Base-by-base conservation (phyloP, 169 alveolate genomes). In the Eimeria maxima region DNA sequence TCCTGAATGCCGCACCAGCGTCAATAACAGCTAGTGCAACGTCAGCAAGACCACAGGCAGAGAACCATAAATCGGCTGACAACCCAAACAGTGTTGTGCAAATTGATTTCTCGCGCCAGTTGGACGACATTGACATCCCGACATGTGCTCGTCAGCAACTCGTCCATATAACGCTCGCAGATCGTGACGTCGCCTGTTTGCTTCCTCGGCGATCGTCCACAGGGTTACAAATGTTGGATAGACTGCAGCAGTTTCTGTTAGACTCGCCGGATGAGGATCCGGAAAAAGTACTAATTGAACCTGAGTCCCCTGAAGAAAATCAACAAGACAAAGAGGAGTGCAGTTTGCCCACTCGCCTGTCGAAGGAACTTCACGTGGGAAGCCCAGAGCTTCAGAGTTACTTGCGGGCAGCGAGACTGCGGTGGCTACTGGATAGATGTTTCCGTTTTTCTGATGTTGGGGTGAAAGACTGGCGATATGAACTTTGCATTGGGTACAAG, bases 391-490 rank as follows among this genome's bases (percentile, higher is more conserved):
- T 93, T 42, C 81, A 87, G 60, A 87, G 89, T 87, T 81, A 93
- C 87, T 16, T 93, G 87, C 7, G 96, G 47, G 89, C 93, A 3
- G 92, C 96, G 27, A 24, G 96, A 10, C 87, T 93, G 47, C 44
- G 96, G 20, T 80, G 96, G 96, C 91, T 93, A 5, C 73, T 93
- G 53, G 96, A 93, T 33, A 22, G 96, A 44, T 93, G 96, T 73
- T 93, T 93, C 86, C 91, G 76, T 1, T 93, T 93, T 44, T 76
- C 86, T 11, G 96, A 80, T n/a, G 86, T 55, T 22, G 93, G 76
- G 13, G 86, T 44, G 6, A 24, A 55, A 7, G 96, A 93, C 69
- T 93, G 96, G 96, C 88, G 92, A n/a, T 93, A 93, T 60, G 96
- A 93, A 33, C 74, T 93, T 16, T 93, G 96, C 45, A 60, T 93